phyloP scores from a whole-genome alignment of 2,329 filamentous ascomycete species.

The Shiraia sp. region DNA sequence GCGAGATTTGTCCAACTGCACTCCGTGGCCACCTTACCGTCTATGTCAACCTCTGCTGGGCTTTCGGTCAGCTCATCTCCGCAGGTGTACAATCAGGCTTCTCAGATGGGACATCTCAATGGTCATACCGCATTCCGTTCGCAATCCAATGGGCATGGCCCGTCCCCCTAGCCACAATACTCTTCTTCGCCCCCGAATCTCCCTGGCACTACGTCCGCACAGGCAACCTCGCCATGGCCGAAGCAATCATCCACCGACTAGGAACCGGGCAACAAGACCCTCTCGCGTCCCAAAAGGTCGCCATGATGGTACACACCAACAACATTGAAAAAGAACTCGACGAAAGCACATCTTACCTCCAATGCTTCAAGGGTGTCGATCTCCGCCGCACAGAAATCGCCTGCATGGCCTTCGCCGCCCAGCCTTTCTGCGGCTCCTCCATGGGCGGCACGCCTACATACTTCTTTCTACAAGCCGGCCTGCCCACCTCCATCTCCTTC shows the following conservation, averaged over 20 bases:
- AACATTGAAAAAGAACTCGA: constrained; percentile 70
- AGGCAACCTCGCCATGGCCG: constrained; percentile 64
- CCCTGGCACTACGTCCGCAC: constrained; percentile 72
- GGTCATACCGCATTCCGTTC: constrained; percentile 67
- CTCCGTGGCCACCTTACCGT: constrained; percentile 60
- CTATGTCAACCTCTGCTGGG: constrained; percentile 51
- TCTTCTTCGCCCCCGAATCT: constrained; percentile 69
- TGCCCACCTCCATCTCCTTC: constrained; percentile 43
- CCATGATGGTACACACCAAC: constrained; percentile 85
- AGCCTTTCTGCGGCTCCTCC: constrained; percentile 33
- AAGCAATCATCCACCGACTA: constrained; percentile 31
- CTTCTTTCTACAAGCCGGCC: constrained; percentile 50
- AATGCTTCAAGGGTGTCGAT: constrained; percentile 79
- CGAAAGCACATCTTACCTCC: constrained; percentile 69
- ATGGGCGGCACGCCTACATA: constrained; percentile 44
- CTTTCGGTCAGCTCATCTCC: constrained; percentile 65
- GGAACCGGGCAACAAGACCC: constrained; percentile 1
- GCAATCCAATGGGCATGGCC: constrained; percentile 76
- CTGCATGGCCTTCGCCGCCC: constrained; percentile 52
- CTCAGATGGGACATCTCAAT: constrained; percentile 61
- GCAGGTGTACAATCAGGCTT: constrained; percentile 70
- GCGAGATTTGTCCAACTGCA: constrained; percentile 68
- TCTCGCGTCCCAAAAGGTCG: constrained; percentile 55
- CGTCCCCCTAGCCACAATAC: constrained; percentile 63
- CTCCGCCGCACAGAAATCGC: constrained; percentile 75